Evolutionary conservation across 805 yeast species (phyloP).

Genomic region (Candida takata): DNA sequence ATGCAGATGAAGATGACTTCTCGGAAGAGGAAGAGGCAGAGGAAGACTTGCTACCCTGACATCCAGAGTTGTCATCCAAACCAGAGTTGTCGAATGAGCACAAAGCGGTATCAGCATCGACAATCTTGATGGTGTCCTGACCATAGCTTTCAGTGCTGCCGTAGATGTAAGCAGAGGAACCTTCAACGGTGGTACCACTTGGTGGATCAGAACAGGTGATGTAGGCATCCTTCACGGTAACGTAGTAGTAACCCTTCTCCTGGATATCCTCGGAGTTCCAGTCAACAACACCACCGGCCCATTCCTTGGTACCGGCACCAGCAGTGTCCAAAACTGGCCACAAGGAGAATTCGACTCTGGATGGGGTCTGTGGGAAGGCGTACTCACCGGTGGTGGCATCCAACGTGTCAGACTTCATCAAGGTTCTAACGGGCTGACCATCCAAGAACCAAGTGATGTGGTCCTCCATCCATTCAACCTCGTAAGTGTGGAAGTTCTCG

Average conservation of each 20-base stretch:
- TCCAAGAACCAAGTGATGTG: conserved; percentile 65
- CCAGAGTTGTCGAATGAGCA: conserved; percentile 60
- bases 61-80: conserved; percentile 38
- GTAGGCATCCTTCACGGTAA: conserved; percentile 50
- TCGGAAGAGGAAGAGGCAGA: conserved; percentile 12
- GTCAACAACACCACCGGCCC: conserved; percentile 85
- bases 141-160: conserved; percentile 41
- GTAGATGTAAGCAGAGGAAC: conserved; percentile 47
- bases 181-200: conserved; percentile 35
- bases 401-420: conserved; percentile 52
- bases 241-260: conserved; percentile 73
- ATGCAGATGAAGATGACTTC: conserved; percentile 10
- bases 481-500: conserved; percentile 65
- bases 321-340: conserved; percentile 70
- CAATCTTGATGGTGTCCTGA: conserved; percentile 46
- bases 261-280: conserved; percentile 74
- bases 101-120: conserved; percentile 55
- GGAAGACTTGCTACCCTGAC: conserved; percentile 16
- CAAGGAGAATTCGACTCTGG: conserved; percentile 62
- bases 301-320: conserved; percentile 59
- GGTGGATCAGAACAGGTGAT: conserved; percentile 74
- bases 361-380: conserved; percentile 66
- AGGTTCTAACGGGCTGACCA: conserved; percentile 59
- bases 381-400: conserved; percentile 56
- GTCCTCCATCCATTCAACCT: conserved; percentile 79